Percentiles rank a stretch among this genome's conserved stretches.
Evolutionary conservation across 2,329 filamentous ascomycete species (phyloP).

Genomic region (Trichoderma arundinaceum): DNA sequence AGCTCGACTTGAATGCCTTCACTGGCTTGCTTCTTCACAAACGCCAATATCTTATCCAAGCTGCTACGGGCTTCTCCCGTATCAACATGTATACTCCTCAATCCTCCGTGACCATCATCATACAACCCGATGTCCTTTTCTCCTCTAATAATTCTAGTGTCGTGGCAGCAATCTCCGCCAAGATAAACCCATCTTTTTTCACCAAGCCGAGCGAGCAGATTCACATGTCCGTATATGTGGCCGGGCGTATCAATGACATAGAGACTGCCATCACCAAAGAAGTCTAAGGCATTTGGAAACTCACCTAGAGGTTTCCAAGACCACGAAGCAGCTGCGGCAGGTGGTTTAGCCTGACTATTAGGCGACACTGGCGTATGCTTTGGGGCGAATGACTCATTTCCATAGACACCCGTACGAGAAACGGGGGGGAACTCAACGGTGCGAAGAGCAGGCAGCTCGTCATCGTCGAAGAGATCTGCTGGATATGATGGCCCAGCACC

Average conservation of each 20-base stretch:
- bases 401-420: slow-evolving; percentile 4
- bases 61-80: neutral
- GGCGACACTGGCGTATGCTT: slow-evolving; percentile 2
- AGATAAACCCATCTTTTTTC: slow-evolving; percentile 16
- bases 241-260: slow-evolving; percentile 21
- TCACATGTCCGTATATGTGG: slow-evolving; percentile 26
- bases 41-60: neutral
- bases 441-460: slow-evolving; percentile 12
- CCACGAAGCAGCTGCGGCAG: neutral
- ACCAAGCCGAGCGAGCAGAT: slow-evolving; percentile 12
- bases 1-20: slow-evolving; percentile 4
- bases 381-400: slow-evolving; percentile 16
- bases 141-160: neutral
- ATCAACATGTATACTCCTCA: slow-evolving; percentile 17
- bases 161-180: slow-evolving; percentile 18
- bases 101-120: slow-evolving; percentile 3
- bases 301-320: slow-evolving; percentile 7
- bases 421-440: slow-evolving; percentile 22
- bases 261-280: slow-evolving; percentile 23
- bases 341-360: slow-evolving; percentile 12
- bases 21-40: neutral
- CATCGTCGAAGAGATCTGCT: neutral
- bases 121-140: slow-evolving; percentile 15
- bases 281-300: slow-evolving; percentile 4
- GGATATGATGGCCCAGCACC: slow-evolving; percentile 12